These are phyloP conservation scores for Aspergillus viridinutans DNA, from an alignment of 2,329 filamentous ascomycete species.

Conservation along the genomic window DNA sequence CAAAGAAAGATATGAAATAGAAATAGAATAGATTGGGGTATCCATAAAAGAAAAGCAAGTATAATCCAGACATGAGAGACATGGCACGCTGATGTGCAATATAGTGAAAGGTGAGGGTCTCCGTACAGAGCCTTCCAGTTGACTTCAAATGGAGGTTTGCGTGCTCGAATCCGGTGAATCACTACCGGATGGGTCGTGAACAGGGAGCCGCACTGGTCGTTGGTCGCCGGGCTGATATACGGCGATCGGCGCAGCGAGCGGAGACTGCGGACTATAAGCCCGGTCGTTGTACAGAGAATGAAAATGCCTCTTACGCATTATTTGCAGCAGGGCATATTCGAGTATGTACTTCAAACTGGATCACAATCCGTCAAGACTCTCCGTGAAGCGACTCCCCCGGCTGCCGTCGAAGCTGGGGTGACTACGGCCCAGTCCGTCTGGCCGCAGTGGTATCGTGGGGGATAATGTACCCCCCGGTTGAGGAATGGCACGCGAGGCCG, in stretches of 20 bases:
- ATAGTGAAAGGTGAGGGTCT: too few relatives aligned
- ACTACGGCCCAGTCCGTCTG: constrained; percentile 42
- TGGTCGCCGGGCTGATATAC: background rate
- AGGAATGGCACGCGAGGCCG: constrained; percentile 21
- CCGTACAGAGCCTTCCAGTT: too few relatives aligned
- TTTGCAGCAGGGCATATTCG: constrained; percentile 5
- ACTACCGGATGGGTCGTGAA: background rate
- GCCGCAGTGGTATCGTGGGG: constrained; percentile 23
- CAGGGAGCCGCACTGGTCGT: background rate
- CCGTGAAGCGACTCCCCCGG: constrained; percentile 43
- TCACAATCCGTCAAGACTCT: constrained; percentile 24
- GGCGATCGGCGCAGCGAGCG: background rate
- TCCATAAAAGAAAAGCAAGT: constrained; percentile 6
- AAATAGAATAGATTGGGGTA: constrained; percentile 6
- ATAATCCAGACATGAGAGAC: constrained; percentile 6
- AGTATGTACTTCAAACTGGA: constrained; percentile 3
- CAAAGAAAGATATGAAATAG: constrained; percentile 8
- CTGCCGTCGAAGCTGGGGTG: constrained; percentile 42
- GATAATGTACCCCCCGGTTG: constrained; percentile 24
- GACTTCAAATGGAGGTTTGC: background rate
- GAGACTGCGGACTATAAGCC: background rate
- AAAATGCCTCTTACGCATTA: constrained; percentile 1
- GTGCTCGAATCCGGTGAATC: background rate
- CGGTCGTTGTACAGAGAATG: background rate
- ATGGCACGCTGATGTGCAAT: background rate